These are phyloP conservation scores for Fraxinus dipetala DNA, from an alignment of 305 asterid species.

Conservation along the genomic window DNA sequence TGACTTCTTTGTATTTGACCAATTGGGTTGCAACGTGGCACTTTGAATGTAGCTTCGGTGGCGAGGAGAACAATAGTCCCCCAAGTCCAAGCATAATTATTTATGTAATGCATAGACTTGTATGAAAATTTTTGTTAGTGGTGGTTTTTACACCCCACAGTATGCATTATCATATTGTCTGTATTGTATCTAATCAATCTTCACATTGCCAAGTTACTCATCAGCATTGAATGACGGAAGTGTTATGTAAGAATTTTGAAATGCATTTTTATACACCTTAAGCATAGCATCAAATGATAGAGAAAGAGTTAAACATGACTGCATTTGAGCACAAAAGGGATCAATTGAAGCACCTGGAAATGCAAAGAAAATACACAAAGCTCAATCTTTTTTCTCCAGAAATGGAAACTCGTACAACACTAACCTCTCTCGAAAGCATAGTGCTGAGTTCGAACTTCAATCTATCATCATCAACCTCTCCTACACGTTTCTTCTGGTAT, in stretches of 20 bases:
- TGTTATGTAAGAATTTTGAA: not conserved
- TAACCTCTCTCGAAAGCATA: slow-evolving; percentile 82
- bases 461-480: slow-evolving; percentile 70
- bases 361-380: not conserved
- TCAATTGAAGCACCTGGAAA: not conserved
- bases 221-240: not conserved
- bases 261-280: not conserved
- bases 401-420: slow-evolving; percentile 19
- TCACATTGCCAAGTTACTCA: not conserved
- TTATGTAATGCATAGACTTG: too few species aligned
- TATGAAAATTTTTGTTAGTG: too few species aligned
- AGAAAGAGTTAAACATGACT: not conserved
- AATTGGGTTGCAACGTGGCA: too few species aligned
- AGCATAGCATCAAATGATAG: not conserved
- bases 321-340: not conserved
- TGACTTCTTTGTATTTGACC: too few species aligned
- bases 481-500: slow-evolving; percentile 69
- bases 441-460: slow-evolving; percentile 86
- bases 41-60: too few species aligned
- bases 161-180: not conserved
- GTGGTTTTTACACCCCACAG: too few species aligned
- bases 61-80: too few species aligned
- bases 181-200: not conserved
- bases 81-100: too few species aligned
- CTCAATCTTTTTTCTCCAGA: slow-evolving; percentile 9